Conservation (phyloP, 23 red algal species). For the Gracilaria gracilis region DNA sequence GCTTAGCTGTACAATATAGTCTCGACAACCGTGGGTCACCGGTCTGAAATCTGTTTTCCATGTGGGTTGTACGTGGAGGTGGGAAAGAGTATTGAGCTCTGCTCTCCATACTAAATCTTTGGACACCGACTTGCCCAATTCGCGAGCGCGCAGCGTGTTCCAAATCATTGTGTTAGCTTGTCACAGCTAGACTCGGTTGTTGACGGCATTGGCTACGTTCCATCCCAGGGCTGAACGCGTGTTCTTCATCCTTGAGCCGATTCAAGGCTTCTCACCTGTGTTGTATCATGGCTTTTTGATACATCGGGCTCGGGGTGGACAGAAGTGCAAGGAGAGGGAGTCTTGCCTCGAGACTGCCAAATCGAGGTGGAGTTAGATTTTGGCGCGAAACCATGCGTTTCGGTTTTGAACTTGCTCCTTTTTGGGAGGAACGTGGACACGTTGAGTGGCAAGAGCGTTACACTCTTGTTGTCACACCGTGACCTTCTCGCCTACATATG, state of each 20-base stretch:
- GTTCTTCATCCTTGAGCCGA: neutral
- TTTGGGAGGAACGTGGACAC: too few species aligned
- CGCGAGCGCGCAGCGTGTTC: conserved; percentile 10
- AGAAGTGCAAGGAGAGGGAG: neutral
- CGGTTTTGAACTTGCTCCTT: neutral
- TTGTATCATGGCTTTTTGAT: too few species aligned
- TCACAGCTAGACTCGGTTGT: neutral
- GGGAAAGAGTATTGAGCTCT: conserved; percentile 9
- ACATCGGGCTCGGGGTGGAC: too few species aligned
- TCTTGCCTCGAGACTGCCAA: neutral
- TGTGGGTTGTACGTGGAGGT: neutral
- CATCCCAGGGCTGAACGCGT: neutral
- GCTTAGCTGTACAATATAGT: conserved; percentile 43
- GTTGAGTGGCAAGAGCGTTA: too few species aligned
- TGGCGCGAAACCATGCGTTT: conserved; percentile 19
- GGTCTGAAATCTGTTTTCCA: conserved; percentile 16
- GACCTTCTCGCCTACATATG: too few species aligned
- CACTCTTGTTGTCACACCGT: too few species aligned
- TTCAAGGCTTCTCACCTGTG: neutral
- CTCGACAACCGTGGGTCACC: neutral
- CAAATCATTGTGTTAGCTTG: neutral
- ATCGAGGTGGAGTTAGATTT: neutral
- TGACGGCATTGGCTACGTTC: neutral
- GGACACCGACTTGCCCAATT: neutral
- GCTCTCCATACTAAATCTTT: conserved; percentile 1